These are phyloP conservation scores for Thyridium curvatum DNA, from an alignment of 2,329 filamentous ascomycete species.

Conservation along the genomic window DNA sequence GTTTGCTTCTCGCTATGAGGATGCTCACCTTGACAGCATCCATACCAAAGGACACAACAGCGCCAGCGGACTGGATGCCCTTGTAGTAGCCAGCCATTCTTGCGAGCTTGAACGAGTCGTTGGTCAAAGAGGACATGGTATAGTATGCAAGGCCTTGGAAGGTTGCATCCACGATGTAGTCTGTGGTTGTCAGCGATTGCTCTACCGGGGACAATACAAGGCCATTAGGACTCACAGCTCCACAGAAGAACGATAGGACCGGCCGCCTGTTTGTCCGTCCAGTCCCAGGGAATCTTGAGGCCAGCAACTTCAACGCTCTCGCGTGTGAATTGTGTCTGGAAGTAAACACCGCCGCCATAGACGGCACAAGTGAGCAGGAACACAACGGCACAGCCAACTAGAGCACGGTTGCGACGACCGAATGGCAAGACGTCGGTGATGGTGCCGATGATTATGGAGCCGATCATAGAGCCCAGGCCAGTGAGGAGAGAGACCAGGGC, in stretches of 20 bases:
- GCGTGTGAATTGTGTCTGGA: constrained; percentile 46
- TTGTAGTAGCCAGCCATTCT: constrained; percentile 79
- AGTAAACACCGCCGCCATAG: constrained; percentile 67
- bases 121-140: constrained; percentile 69
- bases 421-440: constrained; percentile 51
- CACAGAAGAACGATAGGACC: constrained; percentile 18
- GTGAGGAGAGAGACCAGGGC: constrained; percentile 68
- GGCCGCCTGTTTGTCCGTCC: constrained; percentile 12
- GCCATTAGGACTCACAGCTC: constrained; percentile 9
- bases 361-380: constrained; percentile 58
- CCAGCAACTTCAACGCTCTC: constrained; percentile 8
- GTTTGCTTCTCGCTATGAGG: too few relatives aligned
- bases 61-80: constrained; percentile 70
- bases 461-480: constrained; percentile 66
- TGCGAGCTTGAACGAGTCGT: constrained; percentile 66
- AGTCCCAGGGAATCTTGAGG: constrained; percentile 15
- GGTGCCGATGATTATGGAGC: constrained; percentile 59
- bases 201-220: background rate
- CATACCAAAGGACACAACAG: constrained; percentile 41
- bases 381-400: constrained; percentile 48
- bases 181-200: too few relatives aligned
- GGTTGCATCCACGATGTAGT: constrained; percentile 17
- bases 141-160: constrained; percentile 57
- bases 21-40: constrained; percentile 26
- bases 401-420: constrained; percentile 54